Evolutionary conservation across 1,139 yeast species (phyloP).

Genomic region (Yamadazyma friedrichii): DNA sequence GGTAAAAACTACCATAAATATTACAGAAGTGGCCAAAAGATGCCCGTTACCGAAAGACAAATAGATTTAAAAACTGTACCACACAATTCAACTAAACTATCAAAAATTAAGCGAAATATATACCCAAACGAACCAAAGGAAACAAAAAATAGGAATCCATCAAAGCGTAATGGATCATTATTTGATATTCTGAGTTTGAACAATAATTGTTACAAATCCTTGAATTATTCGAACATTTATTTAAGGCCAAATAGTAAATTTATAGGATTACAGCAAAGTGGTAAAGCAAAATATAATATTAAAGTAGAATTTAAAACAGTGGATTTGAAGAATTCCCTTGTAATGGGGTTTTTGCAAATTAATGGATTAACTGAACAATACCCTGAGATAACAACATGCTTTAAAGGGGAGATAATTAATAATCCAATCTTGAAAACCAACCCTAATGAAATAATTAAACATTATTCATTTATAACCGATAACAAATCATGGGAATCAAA

Average conservation of each 20-base stretch:
- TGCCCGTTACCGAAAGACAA: slow-evolving; percentile 13
- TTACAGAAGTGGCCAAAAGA: too few relatives aligned
- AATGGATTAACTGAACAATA: slow-evolving; percentile 75
- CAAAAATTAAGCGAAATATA: not conserved
- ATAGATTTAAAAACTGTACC: slow-evolving; percentile 3
- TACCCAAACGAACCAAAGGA: slow-evolving; percentile 1
- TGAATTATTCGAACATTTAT: slow-evolving; percentile 31
- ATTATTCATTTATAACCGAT: slow-evolving; percentile 41
- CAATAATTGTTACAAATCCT: slow-evolving; percentile 12
- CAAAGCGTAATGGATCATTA: not conserved
- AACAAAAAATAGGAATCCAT: not conserved
- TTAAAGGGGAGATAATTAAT: slow-evolving; percentile 83
- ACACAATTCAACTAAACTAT: not conserved
- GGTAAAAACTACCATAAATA: too few relatives aligned
- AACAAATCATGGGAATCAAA: slow-evolving; percentile 58
- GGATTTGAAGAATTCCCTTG: slow-evolving; percentile 56
- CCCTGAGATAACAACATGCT: slow-evolving; percentile 81
- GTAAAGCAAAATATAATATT: slow-evolving; percentile 63
- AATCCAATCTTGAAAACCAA: slow-evolving; percentile 33
- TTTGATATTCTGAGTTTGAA: slow-evolving; percentile 14
- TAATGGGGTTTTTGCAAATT: slow-evolving; percentile 80
- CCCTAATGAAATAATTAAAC: slow-evolving; percentile 14
- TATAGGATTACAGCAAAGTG: slow-evolving; percentile 75
- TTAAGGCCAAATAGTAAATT: slow-evolving; percentile 65
- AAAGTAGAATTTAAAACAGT: slow-evolving; percentile 70